phyloP scores from a whole-genome alignment of 1,284 basidiomycete species.

The Polyporus tsugae region DNA sequence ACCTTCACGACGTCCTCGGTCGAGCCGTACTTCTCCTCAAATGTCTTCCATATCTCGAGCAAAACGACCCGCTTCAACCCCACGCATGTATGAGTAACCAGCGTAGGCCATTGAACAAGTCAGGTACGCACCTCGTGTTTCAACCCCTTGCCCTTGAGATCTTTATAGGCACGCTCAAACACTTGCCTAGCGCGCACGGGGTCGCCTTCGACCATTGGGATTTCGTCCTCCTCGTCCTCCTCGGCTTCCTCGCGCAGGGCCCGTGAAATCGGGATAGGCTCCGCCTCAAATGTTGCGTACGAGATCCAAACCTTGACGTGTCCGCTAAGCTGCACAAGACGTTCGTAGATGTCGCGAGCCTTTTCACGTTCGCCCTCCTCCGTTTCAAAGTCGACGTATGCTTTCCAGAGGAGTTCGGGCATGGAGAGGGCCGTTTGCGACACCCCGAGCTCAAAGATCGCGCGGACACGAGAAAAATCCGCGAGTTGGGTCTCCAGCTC shows the following conservation, averaged over 20 bases:
- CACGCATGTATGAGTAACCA: background rate
- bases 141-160: constrained; percentile 79
- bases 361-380: constrained; percentile 93
- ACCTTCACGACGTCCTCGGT: constrained; percentile 79
- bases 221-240: constrained; percentile 53
- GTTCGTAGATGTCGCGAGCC: constrained; percentile 89
- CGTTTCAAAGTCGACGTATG: constrained; percentile 97
- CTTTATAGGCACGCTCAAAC: constrained; percentile 87
- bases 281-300: constrained; percentile 81
- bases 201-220: constrained; percentile 51
- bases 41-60: constrained; percentile 93
- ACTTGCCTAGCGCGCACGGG: constrained; percentile 73
- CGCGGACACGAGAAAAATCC: constrained; percentile 92
- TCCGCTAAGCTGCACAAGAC: constrained; percentile 86
- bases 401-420: constrained; percentile 98
- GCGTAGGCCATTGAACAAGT: constrained; percentile 12
- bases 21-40: constrained; percentile 84
- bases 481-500: constrained; percentile 94
- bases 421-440: constrained; percentile 92
- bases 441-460: constrained; percentile 96
- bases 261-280: constrained; percentile 69
- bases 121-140: constrained; percentile 81
- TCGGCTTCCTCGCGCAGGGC: constrained; percentile 79
- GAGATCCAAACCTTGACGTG: constrained; percentile 96
- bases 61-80: constrained; percentile 81